Evolutionary conservation across 192 early-diverging fungal genomes (phyloP).

Genomic region (Entophlyctis helioformis): DNA sequence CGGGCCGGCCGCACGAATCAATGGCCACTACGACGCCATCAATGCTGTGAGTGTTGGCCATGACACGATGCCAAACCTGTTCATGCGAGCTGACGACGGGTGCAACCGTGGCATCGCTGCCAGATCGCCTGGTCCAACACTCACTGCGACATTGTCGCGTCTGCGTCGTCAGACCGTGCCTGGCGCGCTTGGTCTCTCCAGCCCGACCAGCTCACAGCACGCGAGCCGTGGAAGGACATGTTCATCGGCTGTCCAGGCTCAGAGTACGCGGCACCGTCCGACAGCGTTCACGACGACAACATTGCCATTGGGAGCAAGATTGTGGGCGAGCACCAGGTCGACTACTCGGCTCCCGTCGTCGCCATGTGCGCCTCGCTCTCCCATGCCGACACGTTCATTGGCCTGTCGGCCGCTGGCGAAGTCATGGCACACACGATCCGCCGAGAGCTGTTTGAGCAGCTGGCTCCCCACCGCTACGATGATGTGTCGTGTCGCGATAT

Average conservation of each 20-base stretch:
- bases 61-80: too few species aligned
- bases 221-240: conserved; percentile 9
- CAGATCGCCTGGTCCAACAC: conserved; percentile 58
- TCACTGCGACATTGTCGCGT: conserved; percentile 49
- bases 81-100: too few species aligned
- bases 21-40: conserved; percentile 38
- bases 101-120: too few species aligned
- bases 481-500: background rate
- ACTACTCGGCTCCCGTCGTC: conserved; percentile 13
- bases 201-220: conserved; percentile 1
- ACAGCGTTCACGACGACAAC: background rate
- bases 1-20: conserved; percentile 33
- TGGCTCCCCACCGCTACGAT: conserved; percentile 19
- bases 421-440: conserved; percentile 21
- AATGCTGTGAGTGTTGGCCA: too few species aligned
- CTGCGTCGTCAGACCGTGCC: conserved; percentile 40
- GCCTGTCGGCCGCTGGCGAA: conserved; percentile 18
- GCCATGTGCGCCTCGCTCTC: too few species aligned
- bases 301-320: conserved; percentile 18
- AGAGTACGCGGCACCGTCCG: conserved; percentile 16
- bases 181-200: conserved; percentile 43
- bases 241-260: conserved; percentile 33
- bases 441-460: conserved; percentile 16
- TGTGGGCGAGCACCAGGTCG: conserved; percentile 18
- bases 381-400: conserved; percentile 29